A percentile compares a stretch with the other conserved stretches of the same genome.
Conservation (phyloP, 169 alveolate species). For the Plasmodium gonderi region DNA sequence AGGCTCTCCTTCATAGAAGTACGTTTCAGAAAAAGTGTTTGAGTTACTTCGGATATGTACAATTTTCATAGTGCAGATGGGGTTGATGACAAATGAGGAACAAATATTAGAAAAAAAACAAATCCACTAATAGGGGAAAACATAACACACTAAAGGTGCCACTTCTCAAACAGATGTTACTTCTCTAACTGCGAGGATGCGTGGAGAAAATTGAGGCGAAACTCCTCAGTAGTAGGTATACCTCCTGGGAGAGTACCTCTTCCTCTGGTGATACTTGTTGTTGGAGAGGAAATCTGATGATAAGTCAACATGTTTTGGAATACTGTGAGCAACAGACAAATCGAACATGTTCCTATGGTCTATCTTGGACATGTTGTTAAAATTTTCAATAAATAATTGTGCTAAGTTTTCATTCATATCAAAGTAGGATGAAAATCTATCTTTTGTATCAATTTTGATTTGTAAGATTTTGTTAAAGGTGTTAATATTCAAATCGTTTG, state of each 20-base stretch:
- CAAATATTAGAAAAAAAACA: background rate
- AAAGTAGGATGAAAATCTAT: conserved; percentile 48
- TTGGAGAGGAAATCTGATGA: conserved; percentile 1
- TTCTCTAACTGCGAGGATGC: background rate
- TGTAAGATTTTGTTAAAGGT: conserved; percentile 54
- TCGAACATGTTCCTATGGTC: conserved; percentile 36
- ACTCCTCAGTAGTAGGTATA: conserved; percentile 24
- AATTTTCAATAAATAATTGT: conserved; percentile 27
- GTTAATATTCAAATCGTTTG: conserved; percentile 56
- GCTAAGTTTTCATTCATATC: conserved; percentile 63
- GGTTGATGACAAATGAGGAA: background rate
- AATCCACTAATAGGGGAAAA: background rate
- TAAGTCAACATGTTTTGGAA: conserved; percentile 19
- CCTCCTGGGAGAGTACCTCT: conserved; percentile 30
- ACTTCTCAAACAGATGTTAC: background rate
- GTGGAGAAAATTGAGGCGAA: background rate
- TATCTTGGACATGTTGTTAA: conserved; percentile 50
- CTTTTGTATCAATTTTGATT: conserved; percentile 49
- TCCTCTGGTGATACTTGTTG: conserved; percentile 22
- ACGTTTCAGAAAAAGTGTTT: no score
- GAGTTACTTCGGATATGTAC: no score
- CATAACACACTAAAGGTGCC: no score
- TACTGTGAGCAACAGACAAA: conserved; percentile 20
- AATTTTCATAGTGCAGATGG: no score
- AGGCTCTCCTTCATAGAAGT: no score